These are phyloP conservation scores for Omphalea diandra DNA, from an alignment of 441 rosid species.

Conservation along the genomic window DNA sequence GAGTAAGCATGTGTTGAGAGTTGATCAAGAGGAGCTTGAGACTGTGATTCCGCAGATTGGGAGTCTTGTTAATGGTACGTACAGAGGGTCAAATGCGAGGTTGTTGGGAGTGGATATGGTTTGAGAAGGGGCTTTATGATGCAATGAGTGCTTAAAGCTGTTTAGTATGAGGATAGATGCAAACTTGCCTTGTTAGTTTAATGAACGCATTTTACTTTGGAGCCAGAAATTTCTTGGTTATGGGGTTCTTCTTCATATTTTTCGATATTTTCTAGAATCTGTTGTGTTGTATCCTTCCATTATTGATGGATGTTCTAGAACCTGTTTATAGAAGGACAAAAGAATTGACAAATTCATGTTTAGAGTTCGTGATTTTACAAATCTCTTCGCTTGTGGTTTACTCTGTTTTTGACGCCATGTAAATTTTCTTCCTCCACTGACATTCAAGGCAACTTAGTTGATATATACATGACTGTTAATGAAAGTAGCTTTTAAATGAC, in stretches of 20 bases:
- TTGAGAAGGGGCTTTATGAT: slow-evolving; percentile 90
- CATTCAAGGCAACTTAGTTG: too few relatives aligned
- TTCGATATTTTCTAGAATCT: neutral
- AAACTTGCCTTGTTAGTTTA: slow-evolving; percentile 53
- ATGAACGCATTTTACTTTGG: slow-evolving; percentile 13
- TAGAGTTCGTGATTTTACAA: neutral
- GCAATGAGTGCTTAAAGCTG: slow-evolving; percentile 80
- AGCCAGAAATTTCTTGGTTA: neutral
- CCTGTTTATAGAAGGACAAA: neutral
- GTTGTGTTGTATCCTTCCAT: neutral
- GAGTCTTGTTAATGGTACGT: slow-evolving; percentile 77
- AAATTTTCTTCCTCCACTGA: neutral
- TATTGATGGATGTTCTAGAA: slow-evolving; percentile 7
- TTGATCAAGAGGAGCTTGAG: slow-evolving; percentile 96
- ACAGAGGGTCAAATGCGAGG: slow-evolving; percentile 74
- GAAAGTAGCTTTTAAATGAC: neutral
- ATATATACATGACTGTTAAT: neutral
- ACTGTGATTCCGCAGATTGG: slow-evolving; percentile 91
- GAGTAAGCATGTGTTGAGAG: slow-evolving; percentile 72
- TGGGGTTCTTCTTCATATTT: slow-evolving; percentile 19
- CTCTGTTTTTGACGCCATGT: neutral
- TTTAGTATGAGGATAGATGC: slow-evolving; percentile 89
- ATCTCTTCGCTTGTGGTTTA: slow-evolving; percentile 36
- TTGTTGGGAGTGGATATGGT: slow-evolving; percentile 75
- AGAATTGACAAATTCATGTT: slow-evolving; percentile 42